Conservation (phyloP, 352 stramenopile genomes). For the Pythium apleroticum region DNA sequence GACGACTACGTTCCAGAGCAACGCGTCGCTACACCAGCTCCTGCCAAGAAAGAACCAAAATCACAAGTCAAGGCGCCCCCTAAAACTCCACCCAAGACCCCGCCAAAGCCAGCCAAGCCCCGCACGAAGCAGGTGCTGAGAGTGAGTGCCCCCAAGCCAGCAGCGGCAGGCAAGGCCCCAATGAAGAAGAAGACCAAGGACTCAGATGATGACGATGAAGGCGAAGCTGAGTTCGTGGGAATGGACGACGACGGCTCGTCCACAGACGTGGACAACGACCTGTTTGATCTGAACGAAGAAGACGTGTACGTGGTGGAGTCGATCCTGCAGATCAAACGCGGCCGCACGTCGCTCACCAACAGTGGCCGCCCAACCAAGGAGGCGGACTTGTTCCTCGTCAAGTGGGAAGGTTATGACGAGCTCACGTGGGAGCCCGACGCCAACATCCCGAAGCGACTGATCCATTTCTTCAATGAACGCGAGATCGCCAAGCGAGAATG, state of each 20-base stretch:
- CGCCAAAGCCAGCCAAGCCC: constrained; percentile 3
- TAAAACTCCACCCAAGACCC: not conserved
- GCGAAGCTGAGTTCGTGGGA: constrained; percentile 17
- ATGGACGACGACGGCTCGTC: constrained; percentile 39
- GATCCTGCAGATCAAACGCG: constrained; percentile 68
- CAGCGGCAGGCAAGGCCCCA: not conserved
- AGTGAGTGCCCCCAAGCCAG: not conserved
- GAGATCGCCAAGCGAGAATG: constrained; percentile 48
- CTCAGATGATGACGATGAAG: not conserved
- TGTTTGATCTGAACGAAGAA: constrained; percentile 74
- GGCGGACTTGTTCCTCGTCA: constrained; percentile 68
- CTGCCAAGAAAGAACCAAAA: not conserved
- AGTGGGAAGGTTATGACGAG: constrained; percentile 80
- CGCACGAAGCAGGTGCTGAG: not conserved
- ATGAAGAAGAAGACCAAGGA: not conserved
- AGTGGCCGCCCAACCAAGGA: constrained; percentile 43
- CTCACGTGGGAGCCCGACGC: constrained; percentile 73
- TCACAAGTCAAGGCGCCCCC: not conserved
- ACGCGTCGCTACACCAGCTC: not conserved
- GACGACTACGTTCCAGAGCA: constrained; percentile 31
- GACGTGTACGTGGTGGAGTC: constrained; percentile 75
- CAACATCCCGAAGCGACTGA: constrained; percentile 65
- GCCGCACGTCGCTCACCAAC: constrained; percentile 39
- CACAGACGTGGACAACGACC: constrained; percentile 60
- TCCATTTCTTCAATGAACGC: constrained; percentile 58